Conservation (phyloP, 208 protist species). For the Acanthamoeba triangularis region DNA sequence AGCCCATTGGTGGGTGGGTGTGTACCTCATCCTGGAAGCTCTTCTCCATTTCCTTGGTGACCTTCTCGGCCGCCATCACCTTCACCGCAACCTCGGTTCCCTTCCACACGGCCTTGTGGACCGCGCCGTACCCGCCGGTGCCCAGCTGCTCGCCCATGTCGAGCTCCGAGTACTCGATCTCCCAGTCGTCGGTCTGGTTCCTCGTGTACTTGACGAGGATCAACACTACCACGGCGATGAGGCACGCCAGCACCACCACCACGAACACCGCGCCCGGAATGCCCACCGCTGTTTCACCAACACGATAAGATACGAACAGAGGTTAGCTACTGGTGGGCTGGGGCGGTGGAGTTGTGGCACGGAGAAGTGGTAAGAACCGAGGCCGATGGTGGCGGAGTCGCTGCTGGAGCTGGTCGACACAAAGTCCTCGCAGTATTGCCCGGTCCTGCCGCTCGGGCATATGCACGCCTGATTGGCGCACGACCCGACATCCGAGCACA, state of each 20-base stretch:
- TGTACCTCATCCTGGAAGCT: conserved; percentile 20
- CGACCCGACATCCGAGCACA: background rate
- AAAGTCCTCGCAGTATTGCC: conserved; percentile 1
- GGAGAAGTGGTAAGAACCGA: background rate
- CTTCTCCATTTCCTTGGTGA: conserved; percentile 36
- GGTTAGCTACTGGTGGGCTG: too few relatives aligned
- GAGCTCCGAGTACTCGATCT: conserved; percentile 23
- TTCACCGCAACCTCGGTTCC: conserved; percentile 46
- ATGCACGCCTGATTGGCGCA: background rate
- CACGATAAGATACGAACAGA: background rate
- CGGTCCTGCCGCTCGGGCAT: background rate
- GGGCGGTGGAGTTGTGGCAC: background rate
- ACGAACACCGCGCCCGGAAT: background rate
- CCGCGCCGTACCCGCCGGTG: background rate
- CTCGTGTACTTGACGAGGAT: background rate
- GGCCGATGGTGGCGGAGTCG: background rate
- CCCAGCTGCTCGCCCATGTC: conserved; percentile 6
- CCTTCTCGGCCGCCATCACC: background rate
- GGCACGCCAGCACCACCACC: background rate
- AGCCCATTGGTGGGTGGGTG: background rate
- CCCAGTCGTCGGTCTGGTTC: background rate
- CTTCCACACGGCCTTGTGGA: conserved; percentile 17
- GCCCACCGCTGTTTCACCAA: background rate
- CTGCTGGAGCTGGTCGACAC: background rate
- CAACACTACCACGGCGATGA: background rate